Conservation (phyloP, 208 protist species). For the Trichomonas tenax region DNA sequence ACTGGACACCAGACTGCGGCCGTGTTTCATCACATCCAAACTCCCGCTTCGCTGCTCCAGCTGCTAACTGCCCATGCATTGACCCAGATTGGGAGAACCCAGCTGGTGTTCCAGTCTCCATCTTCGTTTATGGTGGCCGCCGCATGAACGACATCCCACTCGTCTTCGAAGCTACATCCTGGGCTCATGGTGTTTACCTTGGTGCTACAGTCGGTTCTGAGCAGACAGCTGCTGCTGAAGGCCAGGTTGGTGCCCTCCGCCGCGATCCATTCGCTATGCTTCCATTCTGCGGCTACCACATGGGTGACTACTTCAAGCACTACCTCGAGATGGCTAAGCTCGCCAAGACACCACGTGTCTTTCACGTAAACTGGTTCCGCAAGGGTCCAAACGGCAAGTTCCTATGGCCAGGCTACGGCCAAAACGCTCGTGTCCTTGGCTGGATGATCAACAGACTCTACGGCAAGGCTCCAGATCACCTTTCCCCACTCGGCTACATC, state of each 20-base stretch:
- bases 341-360: conserved; percentile 48
- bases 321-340: conserved; percentile 39
- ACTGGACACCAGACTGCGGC: conserved; percentile 40
- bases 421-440: conserved; percentile 44
- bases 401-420: conserved; percentile 59
- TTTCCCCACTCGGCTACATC: background rate
- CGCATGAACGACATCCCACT: conserved; percentile 45
- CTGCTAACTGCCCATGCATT: conserved; percentile 49
- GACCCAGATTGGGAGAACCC: conserved; percentile 41
- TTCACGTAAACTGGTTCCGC: conserved; percentile 61
- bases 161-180: conserved; percentile 49
- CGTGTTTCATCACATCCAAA: conserved; percentile 51
- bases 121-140: conserved; percentile 57
- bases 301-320: conserved; percentile 59
- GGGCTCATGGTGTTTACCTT: conserved; percentile 56
- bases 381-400: conserved; percentile 39
- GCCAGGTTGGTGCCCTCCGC: conserved; percentile 34
- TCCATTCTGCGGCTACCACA: conserved; percentile 62
- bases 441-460: conserved; percentile 25
- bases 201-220: conserved; percentile 49
- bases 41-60: conserved; percentile 50
- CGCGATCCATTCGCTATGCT: conserved; percentile 60
- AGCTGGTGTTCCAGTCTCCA: conserved; percentile 53
- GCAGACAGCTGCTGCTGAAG: conserved; percentile 50
- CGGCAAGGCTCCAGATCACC: background rate